Conservation (phyloP, 306 rosid species). For the Cucumis cinereus region DNA sequence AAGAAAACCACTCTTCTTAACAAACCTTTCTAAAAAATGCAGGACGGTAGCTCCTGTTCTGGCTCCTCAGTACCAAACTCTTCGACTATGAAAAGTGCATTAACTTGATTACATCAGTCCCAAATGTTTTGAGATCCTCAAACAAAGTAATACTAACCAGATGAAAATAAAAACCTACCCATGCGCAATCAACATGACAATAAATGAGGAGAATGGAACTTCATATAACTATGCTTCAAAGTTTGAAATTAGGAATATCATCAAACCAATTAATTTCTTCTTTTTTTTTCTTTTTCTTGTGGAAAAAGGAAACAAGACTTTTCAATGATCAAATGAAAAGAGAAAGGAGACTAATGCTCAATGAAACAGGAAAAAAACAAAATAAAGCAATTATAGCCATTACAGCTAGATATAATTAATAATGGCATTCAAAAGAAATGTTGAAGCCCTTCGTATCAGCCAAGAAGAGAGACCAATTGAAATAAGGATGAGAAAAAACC, state of each 20-base stretch:
- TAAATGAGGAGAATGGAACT: background rate
- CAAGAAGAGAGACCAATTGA: too few relatives aligned
- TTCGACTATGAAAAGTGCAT: constrained; percentile 38
- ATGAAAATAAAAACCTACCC: background rate
- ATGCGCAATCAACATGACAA: background rate
- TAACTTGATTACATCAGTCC: background rate
- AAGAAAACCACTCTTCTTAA: constrained; percentile 5
- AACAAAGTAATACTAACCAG: background rate
- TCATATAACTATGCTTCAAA: background rate
- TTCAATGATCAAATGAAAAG: too few relatives aligned
- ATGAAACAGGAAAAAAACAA: too few relatives aligned
- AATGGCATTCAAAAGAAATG: too few relatives aligned
- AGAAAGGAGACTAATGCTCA: too few relatives aligned
- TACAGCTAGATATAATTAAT: too few relatives aligned
- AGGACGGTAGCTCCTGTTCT: constrained; percentile 79
- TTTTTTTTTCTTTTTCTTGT: too few relatives aligned
- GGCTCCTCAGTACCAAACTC: constrained; percentile 66
- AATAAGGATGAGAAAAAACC: too few relatives aligned
- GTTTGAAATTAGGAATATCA: background rate
- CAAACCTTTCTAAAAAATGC: constrained; percentile 84
- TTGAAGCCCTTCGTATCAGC: too few relatives aligned
- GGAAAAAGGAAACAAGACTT: too few relatives aligned
- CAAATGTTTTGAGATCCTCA: background rate
- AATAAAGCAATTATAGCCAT: too few relatives aligned
- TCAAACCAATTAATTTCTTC: background rate